Evolutionary conservation across 2,329 filamentous ascomycete genomes (phyloP), one percentile per base, ranked within the genome.

Genomic region (Aureobasidium sp.): DNA sequence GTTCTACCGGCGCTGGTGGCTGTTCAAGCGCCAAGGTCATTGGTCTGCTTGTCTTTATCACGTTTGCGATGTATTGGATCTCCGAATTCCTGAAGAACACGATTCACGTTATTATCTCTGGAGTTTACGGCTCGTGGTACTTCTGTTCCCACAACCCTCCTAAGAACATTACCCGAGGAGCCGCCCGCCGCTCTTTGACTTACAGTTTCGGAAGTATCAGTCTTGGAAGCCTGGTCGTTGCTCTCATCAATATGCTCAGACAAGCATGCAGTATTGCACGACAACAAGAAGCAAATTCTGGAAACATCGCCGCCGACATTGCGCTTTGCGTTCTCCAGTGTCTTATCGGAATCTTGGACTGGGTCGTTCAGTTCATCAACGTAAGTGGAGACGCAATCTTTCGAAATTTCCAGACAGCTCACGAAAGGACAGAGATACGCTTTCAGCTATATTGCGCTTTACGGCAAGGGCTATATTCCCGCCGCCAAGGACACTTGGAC

Each of bases 61-160:
- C 91, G 0, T 97, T 97, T 70, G 87, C 91, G 59, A 90, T 87
- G 76, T 97, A 95, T 77, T 97, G 93, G 93, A 87, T 96, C 66
- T 88, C 89, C 1, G 93, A 97, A 73, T 93, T 89, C 82, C 78
- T 97, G 68, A 97, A 97, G 79, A 96, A 96, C 75, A 91, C 90
- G 0, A 90, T 96, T 51, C 91, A 97, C 72, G 88, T 88, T 1
- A 91, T 86, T 27, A 88, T 96, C 63, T 89, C 91, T 0, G 92
- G 93, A 0, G 87, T 96, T 0, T 97, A 96, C 69, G 92, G 91
- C 1, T 88, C 88, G 0, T 97, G 93, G 93, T 97, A 96, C 77
- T 97, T 96, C 73, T 88, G 84, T 67, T 76, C 80, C 8, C 77
- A 82, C 32, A 82, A 84, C 62, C 88, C 90, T 69, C 91, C 92